Evolutionary conservation across 192 early-diverging fungal species (phyloP), one percentile per base, ranked within the genome.

Genomic region (Rhizoclosmatium globosum): DNA sequence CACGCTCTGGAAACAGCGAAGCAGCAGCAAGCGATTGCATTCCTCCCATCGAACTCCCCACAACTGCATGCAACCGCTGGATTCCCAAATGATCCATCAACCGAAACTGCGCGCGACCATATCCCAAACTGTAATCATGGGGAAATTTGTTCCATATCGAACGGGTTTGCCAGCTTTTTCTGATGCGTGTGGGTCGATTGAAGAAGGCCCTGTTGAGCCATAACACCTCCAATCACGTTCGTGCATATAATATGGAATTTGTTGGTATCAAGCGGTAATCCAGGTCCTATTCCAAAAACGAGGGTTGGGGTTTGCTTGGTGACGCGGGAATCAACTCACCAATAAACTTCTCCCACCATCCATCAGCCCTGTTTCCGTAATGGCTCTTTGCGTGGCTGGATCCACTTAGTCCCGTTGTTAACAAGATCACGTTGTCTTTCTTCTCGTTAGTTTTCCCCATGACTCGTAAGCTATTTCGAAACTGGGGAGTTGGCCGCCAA

Each of bases 281-380:
- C 96, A n/a, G 97, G 94, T 1, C 97, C 83, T 79, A 58, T 38
- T 47, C 21, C 17, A 6, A 73, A 42, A n/a, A 13, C 50, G 50
- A 17, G 9, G 50, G 50, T 53, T 53, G 6, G 17, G 0, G 17
- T 53, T 53, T 53, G 50, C 6, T 17, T 13, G 50, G 23, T 64
- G 76, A 39, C 38, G 38, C 17, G 42, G 73, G 45, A 7, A 43
- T 39, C 56, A 47, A 50, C 79, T 23, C 41, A 80, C 83, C 93
- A 77, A 99, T 99, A 77, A 98, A 99, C 77, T 92, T 91, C 77
- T 99, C 96, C 97, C 97, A 99, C 97, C 97, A 99, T 61, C 97
- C 97, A 15, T 91, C 89, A 7, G 89, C 84, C 41, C 69, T 78
- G 86, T 99, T 97, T 19, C 87, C 84, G 13, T 80, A 85, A 74